A percentile compares a stretch with the other conserved stretches of the same genome.
Evolutionary conservation across 345 rosid genomes (phyloP).

Genomic region (Adansonia digitata): DNA sequence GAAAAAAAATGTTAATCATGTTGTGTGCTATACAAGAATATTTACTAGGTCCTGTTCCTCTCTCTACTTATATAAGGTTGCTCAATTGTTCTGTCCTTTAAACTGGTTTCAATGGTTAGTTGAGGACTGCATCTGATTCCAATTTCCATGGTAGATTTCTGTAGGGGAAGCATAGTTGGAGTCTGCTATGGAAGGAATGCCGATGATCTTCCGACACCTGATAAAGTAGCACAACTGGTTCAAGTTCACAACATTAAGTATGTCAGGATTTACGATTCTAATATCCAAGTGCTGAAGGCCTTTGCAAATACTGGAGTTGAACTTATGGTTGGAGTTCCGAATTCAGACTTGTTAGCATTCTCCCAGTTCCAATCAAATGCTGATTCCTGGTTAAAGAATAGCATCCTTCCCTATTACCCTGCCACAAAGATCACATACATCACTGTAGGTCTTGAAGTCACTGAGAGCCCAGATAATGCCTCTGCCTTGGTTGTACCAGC

Average conservation of each 20-base stretch:
- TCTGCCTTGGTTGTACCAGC: conserved; percentile 79
- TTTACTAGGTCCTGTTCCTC: not conserved
- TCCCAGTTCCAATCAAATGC: conserved; percentile 85
- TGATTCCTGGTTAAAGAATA: conserved; percentile 85
- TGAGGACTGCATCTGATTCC: not conserved
- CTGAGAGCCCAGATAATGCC: conserved; percentile 57
- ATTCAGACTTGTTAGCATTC: conserved; percentile 67
- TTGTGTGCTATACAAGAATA: not conserved
- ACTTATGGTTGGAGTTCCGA: conserved; percentile 83
- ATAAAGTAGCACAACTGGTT: conserved; percentile 58
- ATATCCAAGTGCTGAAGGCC: conserved; percentile 83
- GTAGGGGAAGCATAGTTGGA: conserved; percentile 69
- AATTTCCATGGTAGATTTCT: conserved; percentile 31
- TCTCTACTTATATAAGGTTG: not conserved
- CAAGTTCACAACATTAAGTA: conserved; percentile 63
- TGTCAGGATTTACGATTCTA: conserved; percentile 77
- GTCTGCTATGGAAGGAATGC: conserved; percentile 96
- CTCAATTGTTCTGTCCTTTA: not conserved
- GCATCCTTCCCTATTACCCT: conserved; percentile 84
- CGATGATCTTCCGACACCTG: conserved; percentile 87
- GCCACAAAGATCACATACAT: conserved; percentile 73
- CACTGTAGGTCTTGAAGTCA: conserved; percentile 90
- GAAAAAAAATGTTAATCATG: not conserved
- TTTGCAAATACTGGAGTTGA: conserved; percentile 85
- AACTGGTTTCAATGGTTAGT: not conserved